Evolutionary conservation across 805 yeast genomes (phyloP), one percentile per base, ranked within the genome.

Genomic region (Candida sakaeoensis): DNA sequence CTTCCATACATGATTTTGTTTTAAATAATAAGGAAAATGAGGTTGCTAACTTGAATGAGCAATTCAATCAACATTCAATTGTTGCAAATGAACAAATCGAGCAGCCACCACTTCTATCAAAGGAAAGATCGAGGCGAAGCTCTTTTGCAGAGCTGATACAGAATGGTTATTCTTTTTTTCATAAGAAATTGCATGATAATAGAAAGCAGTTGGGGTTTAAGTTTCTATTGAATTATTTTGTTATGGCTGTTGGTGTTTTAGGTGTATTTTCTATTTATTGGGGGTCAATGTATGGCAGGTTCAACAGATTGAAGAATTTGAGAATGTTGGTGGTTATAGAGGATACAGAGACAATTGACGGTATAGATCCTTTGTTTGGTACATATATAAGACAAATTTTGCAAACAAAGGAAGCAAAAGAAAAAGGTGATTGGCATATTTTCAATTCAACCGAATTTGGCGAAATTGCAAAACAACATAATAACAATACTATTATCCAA

Each of bases 361-460:
- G 50, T 8, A 40, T 38, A 53, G 69, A 47, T 57, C 80, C 49
- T 55, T 66, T 44, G 63, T 74, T 61, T 72, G 84, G 84, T 72
- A 74, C 30, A 59, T 73, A 33, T 61, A 54, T 59, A 27, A 57
- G 7, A 51, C 73, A 43, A 25, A 39, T 30, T 6, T 41, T 35
- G 50, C 68, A 36, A 42, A 60, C 40, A 39, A 51, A 54, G 2
- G 39, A 31, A 10, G 67, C 58, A 2, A 31, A 41, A n/a, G 7
- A 35, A 1, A 41, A 44, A 3, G 72, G 71, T 1, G 57, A 58
- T 15, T 72, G 79, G 77, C 46, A 47, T 5, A 39, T 70, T 16
- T 53, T 45, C 36, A 53, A 64, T 41, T 40, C 46, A 19, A 42
- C 60, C 1, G 59, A 58, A n/a, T 57, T 68, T 30, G 44, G 44